Evolutionary conservation across 306 rosid species (phyloP), one percentile per base, ranked within the genome.

Genomic region (Prunus mira): DNA sequence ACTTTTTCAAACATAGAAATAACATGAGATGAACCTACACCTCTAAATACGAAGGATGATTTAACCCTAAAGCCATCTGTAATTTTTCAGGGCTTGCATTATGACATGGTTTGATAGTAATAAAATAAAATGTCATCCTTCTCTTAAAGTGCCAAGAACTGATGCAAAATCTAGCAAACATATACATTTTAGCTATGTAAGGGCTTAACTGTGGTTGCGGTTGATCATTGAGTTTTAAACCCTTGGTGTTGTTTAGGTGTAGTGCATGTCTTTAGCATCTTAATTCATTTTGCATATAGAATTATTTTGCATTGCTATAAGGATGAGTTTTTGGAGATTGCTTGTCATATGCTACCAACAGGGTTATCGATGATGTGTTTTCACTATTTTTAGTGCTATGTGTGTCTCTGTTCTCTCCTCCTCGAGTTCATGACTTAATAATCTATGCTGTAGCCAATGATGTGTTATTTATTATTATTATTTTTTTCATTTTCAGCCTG

Each of bases 401-500:
- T 17, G 2, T 28, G 45, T 24, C 57, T 51, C 8, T 50, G 47
- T 61, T 5, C 19, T 18, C 20, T 61, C 20, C 24, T 12, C 9
- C 8, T 13, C 5, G 46, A 27, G 11, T 73, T 75, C 6, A 6
- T 60, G 77, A 28, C 22, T 18, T 32, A 45, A 43, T 45, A 49
- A 30, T 61, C 41, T 22, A 18, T 56, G 22, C 22, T n/a, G 43
- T 54, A 20, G 66, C 55, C 74, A 70, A 72, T 70, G 60, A 66
- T 34, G n/a, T 3, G 6, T 65, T 10, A 8, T 65, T 10, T 67
- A 3, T 25, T 69, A 3, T 45, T 28, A 0, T 27, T 15, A 61
- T 71, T 49, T 73, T 75, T 72, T 58, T 86, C 76, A 52, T 75
- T 66, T 81, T 81, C 92, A 96, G 99, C 93, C 99, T 74, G 96